Evolutionary conservation across 306 rosid genomes (phyloP), one percentile per base, ranked within the genome.

Genomic region (Heteromeles arbutifolia): DNA sequence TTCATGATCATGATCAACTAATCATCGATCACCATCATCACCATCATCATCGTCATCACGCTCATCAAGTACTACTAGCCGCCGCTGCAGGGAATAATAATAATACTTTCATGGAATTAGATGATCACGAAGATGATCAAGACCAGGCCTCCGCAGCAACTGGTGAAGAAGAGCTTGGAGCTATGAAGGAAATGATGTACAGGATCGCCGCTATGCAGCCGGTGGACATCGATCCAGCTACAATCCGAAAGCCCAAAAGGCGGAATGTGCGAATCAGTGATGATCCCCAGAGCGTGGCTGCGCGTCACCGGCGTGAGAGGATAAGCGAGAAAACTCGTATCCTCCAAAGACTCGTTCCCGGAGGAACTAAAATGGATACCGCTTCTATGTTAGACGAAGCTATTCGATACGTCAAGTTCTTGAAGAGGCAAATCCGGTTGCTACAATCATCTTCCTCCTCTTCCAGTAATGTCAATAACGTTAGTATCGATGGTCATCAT

Each of bases 341-440:
- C 79, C 95, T 95, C 11, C 98, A 92, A 28, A 83, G 95, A 79
- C 97, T 95, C 5, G 97, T 95, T 34, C 98, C 98, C 4, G 97
- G 98, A 0, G 98, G 98, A 15, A 89, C 98, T 5, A 92, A 92
- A 76, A 87, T 95, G 96, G 97, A 95, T 89, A 95, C 97, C 0
- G 97, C 98, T 63, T 88, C 98, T 48, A 95, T 95, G 98, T 78
- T 95, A 0, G 97, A 95, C 52, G 98, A 95, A 86, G 98, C 98
- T 71, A 87, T 92, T 73, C 86, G 91, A 59, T 95, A 95, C 72
- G 95, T 92, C 57, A 95, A 95, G 86, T 95, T 95, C 90, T 82
- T 95, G 76, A 95, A 90, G 85, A 82, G 86, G 32, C 98, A 95
- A 84, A 88, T 95, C 74, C 92, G 87, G 72, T 67, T 91, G 61